Percentiles rank a stretch among this genome's conserved stretches.
Evolutionary conservation across 2,329 filamentous ascomycete genomes (phyloP).

Genomic region (Aspergillaceae sp.): DNA sequence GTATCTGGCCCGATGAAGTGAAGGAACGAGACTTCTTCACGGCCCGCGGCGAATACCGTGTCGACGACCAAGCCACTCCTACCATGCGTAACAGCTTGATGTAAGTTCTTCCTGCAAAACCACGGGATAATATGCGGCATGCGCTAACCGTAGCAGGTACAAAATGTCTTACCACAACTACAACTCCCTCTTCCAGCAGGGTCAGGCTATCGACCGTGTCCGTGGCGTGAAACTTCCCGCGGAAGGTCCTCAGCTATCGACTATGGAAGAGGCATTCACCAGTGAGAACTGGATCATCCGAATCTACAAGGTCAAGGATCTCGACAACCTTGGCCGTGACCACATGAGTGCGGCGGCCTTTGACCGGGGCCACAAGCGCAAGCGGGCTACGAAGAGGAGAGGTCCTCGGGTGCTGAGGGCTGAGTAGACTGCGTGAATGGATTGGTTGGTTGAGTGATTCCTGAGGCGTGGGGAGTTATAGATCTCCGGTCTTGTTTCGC

Average conservation of each 20-base stretch:
- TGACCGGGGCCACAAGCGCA: constrained; percentile 47
- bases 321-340: constrained; percentile 90
- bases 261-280: constrained; percentile 92
- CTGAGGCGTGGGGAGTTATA: neutral
- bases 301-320: constrained; percentile 99
- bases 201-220: constrained; percentile 84
- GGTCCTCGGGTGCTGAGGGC: constrained; percentile 38
- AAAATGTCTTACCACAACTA: constrained; percentile 99
- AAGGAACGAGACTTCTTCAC: constrained; percentile 98
- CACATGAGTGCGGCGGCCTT: constrained; percentile 56
- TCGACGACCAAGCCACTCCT: constrained; percentile 85
- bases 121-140: neutral
- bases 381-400: constrained; percentile 38
- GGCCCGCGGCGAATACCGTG: constrained; percentile 81
- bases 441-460: neutral
- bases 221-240: constrained; percentile 73
- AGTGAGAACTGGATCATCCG: constrained; percentile 99
- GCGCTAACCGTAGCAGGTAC: constrained; percentile 58
- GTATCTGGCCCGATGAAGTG: constrained; percentile 99
- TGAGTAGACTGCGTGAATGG: constrained; percentile 21
- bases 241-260: constrained; percentile 74
- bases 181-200: constrained; percentile 78
- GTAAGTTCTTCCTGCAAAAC: constrained; percentile 48
- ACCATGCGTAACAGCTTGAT: constrained; percentile 99
- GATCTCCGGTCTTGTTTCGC: constrained; percentile 4